Conservation (phyloP, 1,284 basidiomycete genomes). For the Kwoniella shivajii region DNA sequence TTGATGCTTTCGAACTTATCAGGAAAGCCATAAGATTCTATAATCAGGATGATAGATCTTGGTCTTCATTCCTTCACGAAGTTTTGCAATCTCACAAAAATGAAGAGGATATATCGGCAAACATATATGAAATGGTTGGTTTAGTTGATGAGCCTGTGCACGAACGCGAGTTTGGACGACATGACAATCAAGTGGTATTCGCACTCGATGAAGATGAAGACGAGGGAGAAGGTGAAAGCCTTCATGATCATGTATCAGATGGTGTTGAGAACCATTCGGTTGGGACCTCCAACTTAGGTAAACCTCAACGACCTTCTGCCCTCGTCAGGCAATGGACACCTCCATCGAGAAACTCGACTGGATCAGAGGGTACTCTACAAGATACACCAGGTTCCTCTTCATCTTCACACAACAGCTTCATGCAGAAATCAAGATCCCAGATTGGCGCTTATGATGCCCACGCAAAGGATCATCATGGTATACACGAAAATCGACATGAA, state of each 20-base stretch:
- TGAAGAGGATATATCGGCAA: constrained; percentile 11
- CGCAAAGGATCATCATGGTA: background rate
- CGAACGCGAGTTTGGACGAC: constrained; percentile 9
- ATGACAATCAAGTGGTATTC: constrained; percentile 8
- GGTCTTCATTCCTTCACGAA: constrained; percentile 30
- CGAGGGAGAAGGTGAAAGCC: constrained; percentile 13
- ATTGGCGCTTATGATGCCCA: constrained; percentile 32
- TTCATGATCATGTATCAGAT: background rate
- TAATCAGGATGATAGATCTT: constrained; percentile 26
- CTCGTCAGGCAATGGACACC: constrained; percentile 34
- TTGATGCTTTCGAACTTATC: constrained; percentile 46
- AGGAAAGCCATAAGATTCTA: constrained; percentile 29
- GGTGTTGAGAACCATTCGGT: constrained; percentile 5
- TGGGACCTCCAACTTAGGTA: constrained; percentile 1
- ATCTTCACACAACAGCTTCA: constrained; percentile 7
- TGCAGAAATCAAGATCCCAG: constrained; percentile 6
- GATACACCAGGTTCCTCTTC: constrained; percentile 50
- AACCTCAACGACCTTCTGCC: constrained; percentile 17
- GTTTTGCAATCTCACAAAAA: constrained; percentile 19
- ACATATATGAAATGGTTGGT: constrained; percentile 45
- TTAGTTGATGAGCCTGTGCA: constrained; percentile 14
- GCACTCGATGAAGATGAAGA: constrained; percentile 19
- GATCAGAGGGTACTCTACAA: constrained; percentile 70
- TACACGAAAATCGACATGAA: constrained; percentile 11
- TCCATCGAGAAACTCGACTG: constrained; percentile 55